Evolutionary conservation across 257 asterid species (phyloP), one percentile per base, ranked within the genome.

Genomic region (Jacaranda mimosifolia): DNA sequence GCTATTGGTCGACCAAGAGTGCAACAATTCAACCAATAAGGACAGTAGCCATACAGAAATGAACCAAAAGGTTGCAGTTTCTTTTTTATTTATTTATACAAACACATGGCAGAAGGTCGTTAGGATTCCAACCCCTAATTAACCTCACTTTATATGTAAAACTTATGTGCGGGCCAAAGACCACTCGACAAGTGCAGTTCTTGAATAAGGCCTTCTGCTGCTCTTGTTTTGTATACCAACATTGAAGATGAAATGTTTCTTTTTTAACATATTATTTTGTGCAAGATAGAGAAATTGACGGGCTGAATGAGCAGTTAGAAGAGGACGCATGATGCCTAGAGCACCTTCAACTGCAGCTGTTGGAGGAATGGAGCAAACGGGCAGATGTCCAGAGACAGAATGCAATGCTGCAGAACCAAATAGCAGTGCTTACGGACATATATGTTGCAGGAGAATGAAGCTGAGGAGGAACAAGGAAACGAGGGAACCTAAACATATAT

Each of bases 221-320:
- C 17, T 58, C 14, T 43, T 58, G 9, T 36, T 42, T 42, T 42
- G 3, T 4, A 3, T 4, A 3, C 46, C 46, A 42, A 26, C 2
- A 26, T 26, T 26, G 32, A 26, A 26, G 32, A 26, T 26, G 32
- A 26, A 26, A 26, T 26, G 2, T 26, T 26, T 2, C 32, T n/a
- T 26, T 26, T 26, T 26, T 26, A 0, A 26, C 2, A 0, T 26
- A 26, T 26, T 53, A 19, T 55, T 74, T 26, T 39, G 4, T 80
- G 84, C 93, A 95, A 98, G 99, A 95, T 19, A 88, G 97, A 74
- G 99, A 95, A 70, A 95, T 95, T 0, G 97, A 89, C 46, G 98
- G 99, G 55, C 88, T 95, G 45, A 95, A 90, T 63, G 97, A 93
- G 89, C 99, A 95, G 72, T 52, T 95, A 67, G 99, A 91, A 75